These are phyloP conservation scores for Cutaneotrichosporon sp. DNA, from an alignment of 1,284 basidiomycete genomes.

Conservation along the genomic window DNA sequence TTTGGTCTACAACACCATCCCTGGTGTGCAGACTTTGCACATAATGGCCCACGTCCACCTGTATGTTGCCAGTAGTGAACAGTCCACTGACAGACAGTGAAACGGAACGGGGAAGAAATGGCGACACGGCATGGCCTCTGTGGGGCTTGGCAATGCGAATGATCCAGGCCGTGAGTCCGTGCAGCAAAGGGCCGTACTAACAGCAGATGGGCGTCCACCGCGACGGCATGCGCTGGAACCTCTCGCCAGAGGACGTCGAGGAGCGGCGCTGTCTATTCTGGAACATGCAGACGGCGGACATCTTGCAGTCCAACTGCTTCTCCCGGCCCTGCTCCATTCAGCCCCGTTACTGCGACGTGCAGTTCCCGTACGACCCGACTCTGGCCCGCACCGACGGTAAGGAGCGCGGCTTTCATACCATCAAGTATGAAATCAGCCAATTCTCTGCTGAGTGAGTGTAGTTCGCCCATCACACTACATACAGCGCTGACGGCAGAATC, in stretches of 20 bases:
- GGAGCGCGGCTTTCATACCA: conserved; percentile 17
- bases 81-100: conserved; percentile 4
- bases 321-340: conserved; percentile 22
- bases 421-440: conserved; percentile 21
- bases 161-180: conserved; percentile 14
- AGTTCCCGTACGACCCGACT: conserved; percentile 6
- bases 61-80: neutral
- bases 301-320: conserved; percentile 27
- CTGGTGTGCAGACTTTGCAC: conserved; percentile 30
- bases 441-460: conserved; percentile 12
- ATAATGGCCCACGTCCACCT: conserved; percentile 23
- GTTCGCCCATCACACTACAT: too few relatives aligned
- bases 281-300: conserved; percentile 18
- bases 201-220: conserved; percentile 28
- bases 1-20: conserved; percentile 30
- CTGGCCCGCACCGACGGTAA: conserved; percentile 1
- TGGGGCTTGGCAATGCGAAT: conserved; percentile 23
- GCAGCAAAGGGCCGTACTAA: neutral
- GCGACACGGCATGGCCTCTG: conserved; percentile 24
- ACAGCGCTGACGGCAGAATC: conserved; percentile 6
- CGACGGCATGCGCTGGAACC: conserved; percentile 24
- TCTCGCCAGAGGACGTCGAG: conserved; percentile 17
- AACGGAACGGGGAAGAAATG: conserved; percentile 24
- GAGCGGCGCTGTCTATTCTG: conserved; percentile 25
- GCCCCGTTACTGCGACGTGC: conserved; percentile 3